Evolutionary conservation across 441 rosid genomes (phyloP).

Genomic region (Corymbia calophylla): DNA sequence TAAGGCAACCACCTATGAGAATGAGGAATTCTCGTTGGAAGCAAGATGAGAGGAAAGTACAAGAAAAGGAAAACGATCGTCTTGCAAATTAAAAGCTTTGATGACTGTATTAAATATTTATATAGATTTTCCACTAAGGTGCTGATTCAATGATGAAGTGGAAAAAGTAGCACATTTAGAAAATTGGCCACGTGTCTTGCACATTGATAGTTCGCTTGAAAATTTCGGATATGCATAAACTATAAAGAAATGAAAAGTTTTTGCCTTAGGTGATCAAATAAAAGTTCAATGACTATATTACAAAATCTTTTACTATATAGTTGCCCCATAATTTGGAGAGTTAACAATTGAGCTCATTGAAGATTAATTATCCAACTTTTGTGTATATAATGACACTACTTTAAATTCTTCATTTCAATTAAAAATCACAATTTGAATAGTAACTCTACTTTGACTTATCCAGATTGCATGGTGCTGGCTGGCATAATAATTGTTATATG

Average conservation of each 20-base stretch:
- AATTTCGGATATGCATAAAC: no score
- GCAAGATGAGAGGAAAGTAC: no score
- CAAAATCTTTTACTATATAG: accelerated
- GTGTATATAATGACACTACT: not conserved
- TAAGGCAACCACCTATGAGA: no score
- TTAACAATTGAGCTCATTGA: not conserved
- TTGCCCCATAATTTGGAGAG: not conserved
- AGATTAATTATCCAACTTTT: not conserved
- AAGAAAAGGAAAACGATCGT: not conserved
- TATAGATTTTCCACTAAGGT: not conserved
- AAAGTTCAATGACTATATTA: no score
- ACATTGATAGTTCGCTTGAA: no score
- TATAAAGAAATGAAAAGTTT: no score
- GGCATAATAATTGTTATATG: no score
- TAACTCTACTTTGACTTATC: not conserved
- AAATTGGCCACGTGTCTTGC: no score
- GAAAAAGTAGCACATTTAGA: no score
- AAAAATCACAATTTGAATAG: not conserved
- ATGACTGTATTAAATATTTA: not conserved
- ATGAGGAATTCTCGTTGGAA: no score
- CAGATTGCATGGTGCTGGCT: not conserved
- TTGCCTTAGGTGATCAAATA: not conserved
- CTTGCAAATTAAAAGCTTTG: not conserved
- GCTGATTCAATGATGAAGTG: accelerated
- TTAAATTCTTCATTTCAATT: not conserved